Percentiles rank a stretch among this genome's conserved stretches.
Conservation (phyloP, 2,329 filamentous ascomycete genomes). For the Sphaerulina musiva region DNA sequence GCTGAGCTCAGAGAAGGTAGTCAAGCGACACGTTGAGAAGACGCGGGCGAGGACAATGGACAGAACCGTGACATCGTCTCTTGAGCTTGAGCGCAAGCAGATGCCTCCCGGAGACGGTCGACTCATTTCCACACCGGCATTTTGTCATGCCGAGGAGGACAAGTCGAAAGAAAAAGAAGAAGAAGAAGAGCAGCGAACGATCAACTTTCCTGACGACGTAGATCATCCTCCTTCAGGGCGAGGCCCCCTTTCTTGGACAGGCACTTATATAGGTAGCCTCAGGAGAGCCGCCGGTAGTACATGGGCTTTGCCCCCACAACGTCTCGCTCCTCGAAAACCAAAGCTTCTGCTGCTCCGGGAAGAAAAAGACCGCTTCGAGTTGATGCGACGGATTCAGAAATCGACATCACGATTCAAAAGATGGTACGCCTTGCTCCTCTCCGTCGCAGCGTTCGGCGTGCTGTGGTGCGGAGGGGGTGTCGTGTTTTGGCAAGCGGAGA, state of each 20-base stretch:
- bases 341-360: conserved; percentile 52
- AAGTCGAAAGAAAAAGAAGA: not conserved
- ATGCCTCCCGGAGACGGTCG: conserved; percentile 2
- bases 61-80: conserved; percentile 48
- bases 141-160: conserved; percentile 11
- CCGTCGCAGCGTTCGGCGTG: conserved; percentile 59
- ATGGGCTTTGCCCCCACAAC: conserved; percentile 15
- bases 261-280: conserved; percentile 11
- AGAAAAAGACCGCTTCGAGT: conserved; percentile 38
- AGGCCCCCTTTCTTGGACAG: not conserved
- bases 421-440: conserved; percentile 67
- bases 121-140: conserved; percentile 12
- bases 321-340: conserved; percentile 30
- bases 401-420: conserved; percentile 58
- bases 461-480: conserved; percentile 77
- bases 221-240: not conserved
- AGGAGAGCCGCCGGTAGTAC: conserved; percentile 16
- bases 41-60: conserved; percentile 50
- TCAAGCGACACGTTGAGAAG: conserved; percentile 53
- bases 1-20: conserved; percentile 55
- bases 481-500: conserved; percentile 62
- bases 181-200: not conserved
- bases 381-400: conserved; percentile 68
- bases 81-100: conserved; percentile 38
- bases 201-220: conserved; percentile 14